Conservation (phyloP, 768 basidiomycete species). For the Tubosaeta sp. region DNA sequence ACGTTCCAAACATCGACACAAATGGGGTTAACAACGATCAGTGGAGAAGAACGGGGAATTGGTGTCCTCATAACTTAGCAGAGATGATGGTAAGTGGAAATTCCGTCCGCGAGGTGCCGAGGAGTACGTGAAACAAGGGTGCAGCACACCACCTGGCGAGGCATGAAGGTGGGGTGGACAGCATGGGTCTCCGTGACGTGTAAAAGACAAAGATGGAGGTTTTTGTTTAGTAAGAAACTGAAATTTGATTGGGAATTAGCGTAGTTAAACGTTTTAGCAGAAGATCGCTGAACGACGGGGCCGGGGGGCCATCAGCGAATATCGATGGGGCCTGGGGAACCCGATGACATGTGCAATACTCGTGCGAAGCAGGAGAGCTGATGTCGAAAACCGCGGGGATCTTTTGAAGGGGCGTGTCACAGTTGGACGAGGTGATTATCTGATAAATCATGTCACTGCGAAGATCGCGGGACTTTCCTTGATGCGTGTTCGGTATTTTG, state of each 20-base stretch:
- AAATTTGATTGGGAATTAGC: conserved; percentile 28
- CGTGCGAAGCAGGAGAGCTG: background rate
- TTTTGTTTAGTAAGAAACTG: conserved; percentile 18
- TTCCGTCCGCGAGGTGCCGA: conserved; percentile 22
- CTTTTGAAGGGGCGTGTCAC: too few species aligned
- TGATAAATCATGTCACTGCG: conserved; percentile 16
- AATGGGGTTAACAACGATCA: conserved; percentile 16
- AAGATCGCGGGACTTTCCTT: conserved; percentile 23
- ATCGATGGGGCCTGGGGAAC: background rate
- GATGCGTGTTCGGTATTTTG: conserved; percentile 7
- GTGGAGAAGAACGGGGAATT: conserved; percentile 11
- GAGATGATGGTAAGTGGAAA: conserved; percentile 4
- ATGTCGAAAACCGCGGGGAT: background rate
- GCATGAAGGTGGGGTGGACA: conserved; percentile 2
- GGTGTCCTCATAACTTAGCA: conserved; percentile 10
- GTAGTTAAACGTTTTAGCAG: conserved; percentile 30
- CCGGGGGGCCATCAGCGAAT: conserved; percentile 1
- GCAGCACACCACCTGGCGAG: background rate
- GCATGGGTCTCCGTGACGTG: conserved; percentile 19
- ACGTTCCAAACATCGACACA: conserved; percentile 6
- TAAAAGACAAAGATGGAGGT: background rate
- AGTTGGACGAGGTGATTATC: background rate
- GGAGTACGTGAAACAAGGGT: conserved; percentile 20
- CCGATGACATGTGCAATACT: conserved; percentile 1
- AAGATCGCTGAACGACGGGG: conserved; percentile 17